Evolutionary conservation across 2,329 filamentous ascomycete genomes (phyloP).

Genomic region (Sclerotinia spermophila): DNA sequence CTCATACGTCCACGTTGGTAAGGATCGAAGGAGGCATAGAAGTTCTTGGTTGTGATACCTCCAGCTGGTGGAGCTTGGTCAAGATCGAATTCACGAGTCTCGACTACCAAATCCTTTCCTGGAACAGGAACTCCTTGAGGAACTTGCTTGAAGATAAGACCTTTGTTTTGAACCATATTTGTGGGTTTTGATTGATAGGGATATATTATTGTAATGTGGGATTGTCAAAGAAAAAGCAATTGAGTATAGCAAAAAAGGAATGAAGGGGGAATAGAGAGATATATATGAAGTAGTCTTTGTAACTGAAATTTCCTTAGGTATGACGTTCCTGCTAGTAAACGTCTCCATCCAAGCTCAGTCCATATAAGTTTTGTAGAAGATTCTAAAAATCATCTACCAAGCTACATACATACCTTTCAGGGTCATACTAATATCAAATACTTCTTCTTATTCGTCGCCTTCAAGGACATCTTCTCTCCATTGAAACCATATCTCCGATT

Average conservation of each 20-base stretch:
- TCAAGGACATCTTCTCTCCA: slow-evolving; percentile 10
- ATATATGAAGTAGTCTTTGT: neutral
- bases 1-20: slow-evolving; percentile 83
- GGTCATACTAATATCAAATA: neutral
- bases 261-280: neutral
- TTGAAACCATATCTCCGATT: slow-evolving; percentile 6
- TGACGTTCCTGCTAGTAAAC: slow-evolving; percentile 7
- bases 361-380: neutral
- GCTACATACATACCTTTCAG: too few species aligned
- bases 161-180: slow-evolving; percentile 62
- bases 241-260: neutral
- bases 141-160: slow-evolving; percentile 67
- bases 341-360: slow-evolving; percentile 11
- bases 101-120: slow-evolving; percentile 66
- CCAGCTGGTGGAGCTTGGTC: slow-evolving; percentile 57
- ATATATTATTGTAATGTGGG: neutral
- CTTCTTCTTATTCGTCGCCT: neutral
- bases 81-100: slow-evolving; percentile 65
- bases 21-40: slow-evolving; percentile 70
- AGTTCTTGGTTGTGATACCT: slow-evolving; percentile 65
- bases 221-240: slow-evolving; percentile 1
- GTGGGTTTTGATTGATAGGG: slow-evolving; percentile 16
- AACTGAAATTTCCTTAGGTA: neutral
- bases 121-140: slow-evolving; percentile 64
- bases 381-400: neutral